Conservation (phyloP, 192 early-diverging fungal species). For the Lunasporangiospora selenospora region DNA sequence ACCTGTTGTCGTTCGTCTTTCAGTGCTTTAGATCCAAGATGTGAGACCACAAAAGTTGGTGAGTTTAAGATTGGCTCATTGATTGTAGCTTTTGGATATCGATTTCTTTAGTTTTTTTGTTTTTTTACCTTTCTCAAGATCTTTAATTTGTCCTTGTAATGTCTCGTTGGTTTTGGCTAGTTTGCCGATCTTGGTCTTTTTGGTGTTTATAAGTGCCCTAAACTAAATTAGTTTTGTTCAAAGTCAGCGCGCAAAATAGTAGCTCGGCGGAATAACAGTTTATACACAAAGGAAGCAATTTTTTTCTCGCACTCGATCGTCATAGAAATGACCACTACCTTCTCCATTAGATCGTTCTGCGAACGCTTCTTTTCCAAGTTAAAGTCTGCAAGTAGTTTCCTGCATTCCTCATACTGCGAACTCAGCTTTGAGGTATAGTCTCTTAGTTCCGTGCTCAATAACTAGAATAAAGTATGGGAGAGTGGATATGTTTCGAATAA, state of each 20-base stretch:
- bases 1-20: constrained; percentile 19
- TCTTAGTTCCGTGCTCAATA: constrained; percentile 12
- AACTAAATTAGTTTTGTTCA: too few relatives aligned
- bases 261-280: too few relatives aligned
- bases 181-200: constrained; percentile 27
- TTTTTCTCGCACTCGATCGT: too few relatives aligned
- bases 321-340: too few relatives aligned
- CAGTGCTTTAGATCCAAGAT: too few relatives aligned
- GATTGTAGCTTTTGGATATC: too few relatives aligned
- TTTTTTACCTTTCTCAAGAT: constrained; percentile 22
- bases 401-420: constrained; percentile 21
- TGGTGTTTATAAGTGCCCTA: constrained; percentile 22
- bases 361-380: constrained; percentile 6
- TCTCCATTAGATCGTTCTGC: constrained; percentile 22
- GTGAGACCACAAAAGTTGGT: too few relatives aligned
- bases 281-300: too few relatives aligned
- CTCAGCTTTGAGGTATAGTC: constrained; percentile 5
- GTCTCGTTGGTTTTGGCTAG: constrained; percentile 5
- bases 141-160: constrained; percentile 6
- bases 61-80: too few relatives aligned
- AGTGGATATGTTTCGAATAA: too few relatives aligned
- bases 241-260: too few relatives aligned
- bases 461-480: neutral
- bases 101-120: too few relatives aligned
- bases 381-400: constrained; percentile 12